Evolutionary conservation across 176 grass and related monocot genomes (phyloP), one percentile per base, ranked within the genome.

Genomic region (Saccharum spontaneum): DNA sequence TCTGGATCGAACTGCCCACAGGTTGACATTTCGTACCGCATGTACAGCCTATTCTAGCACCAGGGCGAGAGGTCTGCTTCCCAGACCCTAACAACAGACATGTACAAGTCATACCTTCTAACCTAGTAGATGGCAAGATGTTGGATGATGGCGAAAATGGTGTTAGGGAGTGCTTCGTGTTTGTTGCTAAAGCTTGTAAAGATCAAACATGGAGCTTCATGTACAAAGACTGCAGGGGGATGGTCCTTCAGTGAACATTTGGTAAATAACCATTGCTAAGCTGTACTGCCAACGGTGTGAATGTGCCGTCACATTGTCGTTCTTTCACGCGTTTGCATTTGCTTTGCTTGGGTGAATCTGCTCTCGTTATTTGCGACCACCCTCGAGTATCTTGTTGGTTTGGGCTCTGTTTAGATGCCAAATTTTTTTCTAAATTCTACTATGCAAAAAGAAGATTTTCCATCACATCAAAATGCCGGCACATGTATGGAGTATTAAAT

Each of bases 131-230:
- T 81, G 54, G 85, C 76, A 77, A 52, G 73, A 77, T 75, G 81
- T 71, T 71, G 81, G 89, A 69, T 75, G 77, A 65, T 63, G 61
- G 63, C n/a, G 39, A 57, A 54, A 55, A 45, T 82, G 80, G 79
- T 9, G 67, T 60, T 6, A 3, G 71, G 10, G 7, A 78, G 78
- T 45, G 83, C 79, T 67, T 73, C 16, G 24, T 84, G 85, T 88
- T 75, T 44, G 45, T 46, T 38, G 77, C 82, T 71, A 77, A 81
- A 87, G 50, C 81, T 77, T 91, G 85, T 91, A 91, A 84, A 84
- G 40, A 87, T 59, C 7, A 72, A 79, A 67, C 60, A 57, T 68
- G 67, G 45, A 81, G 43, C 77, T 82, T 73, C 63, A 46, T 88
- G 57, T 91, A 82, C 63, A 72, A 85, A 84, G n/a, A 64, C 23